Conservation (phyloP, 2,329 filamentous ascomycete species). For the Talaromyces pinophilus region DNA sequence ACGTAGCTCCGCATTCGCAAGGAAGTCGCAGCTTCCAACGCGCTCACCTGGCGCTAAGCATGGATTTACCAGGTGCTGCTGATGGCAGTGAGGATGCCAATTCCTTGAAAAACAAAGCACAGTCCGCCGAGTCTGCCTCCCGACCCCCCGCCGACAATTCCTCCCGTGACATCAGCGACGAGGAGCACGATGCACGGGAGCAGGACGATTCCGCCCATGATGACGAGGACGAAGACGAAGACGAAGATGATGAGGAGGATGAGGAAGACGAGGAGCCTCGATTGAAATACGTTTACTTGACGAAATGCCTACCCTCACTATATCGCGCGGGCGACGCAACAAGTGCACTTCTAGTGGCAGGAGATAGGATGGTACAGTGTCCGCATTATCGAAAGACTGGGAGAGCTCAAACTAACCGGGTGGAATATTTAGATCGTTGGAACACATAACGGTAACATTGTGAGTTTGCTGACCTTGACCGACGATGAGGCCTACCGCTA, state of each 20-base stretch:
- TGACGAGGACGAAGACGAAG: constrained; percentile 34
- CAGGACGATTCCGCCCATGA: constrained; percentile 27
- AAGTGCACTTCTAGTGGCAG: constrained; percentile 83
- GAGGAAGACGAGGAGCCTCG: constrained; percentile 92
- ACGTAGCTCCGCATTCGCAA: constrained; percentile 16
- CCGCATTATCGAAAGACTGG: constrained; percentile 8
- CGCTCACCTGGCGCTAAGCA: constrained; percentile 22
- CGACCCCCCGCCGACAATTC: not conserved
- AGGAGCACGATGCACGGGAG: constrained; percentile 20
- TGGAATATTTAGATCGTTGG: constrained; percentile 70
- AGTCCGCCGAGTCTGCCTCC: not conserved
- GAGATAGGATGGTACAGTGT: constrained; percentile 85
- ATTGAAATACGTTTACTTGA: constrained; percentile 88
- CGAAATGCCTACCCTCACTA: constrained; percentile 72
- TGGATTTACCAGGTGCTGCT: constrained; percentile 21
- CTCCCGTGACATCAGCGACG: constrained; percentile 19
- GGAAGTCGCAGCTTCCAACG: constrained; percentile 16
- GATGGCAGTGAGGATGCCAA: constrained; percentile 8
- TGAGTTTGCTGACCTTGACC: constrained; percentile 50
- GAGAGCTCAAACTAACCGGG: constrained; percentile 28
- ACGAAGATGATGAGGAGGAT: constrained; percentile 62
- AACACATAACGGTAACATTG: constrained; percentile 95
- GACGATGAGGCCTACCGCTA: constrained; percentile 15
- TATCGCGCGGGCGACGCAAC: constrained; percentile 96
- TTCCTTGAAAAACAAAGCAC: not conserved